Evolutionary conservation across 2,329 filamentous ascomycete species (phyloP).

Genomic region (Fusarium globosum): DNA sequence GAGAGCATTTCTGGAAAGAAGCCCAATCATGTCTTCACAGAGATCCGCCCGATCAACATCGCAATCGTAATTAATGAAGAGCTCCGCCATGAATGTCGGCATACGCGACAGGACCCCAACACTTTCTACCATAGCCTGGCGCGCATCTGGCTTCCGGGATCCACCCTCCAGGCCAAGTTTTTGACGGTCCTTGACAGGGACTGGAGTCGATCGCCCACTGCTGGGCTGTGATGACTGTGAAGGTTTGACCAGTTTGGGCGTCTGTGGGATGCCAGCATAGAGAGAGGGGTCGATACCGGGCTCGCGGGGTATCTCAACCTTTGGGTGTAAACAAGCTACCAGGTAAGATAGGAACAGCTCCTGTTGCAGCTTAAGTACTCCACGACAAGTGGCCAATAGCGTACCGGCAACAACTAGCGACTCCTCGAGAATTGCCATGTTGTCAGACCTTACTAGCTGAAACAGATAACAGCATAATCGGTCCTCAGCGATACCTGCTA

Average conservation of each 20-base stretch:
- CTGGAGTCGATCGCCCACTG: slow-evolving; percentile 89
- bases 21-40: slow-evolving; percentile 93
- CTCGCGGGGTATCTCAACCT: slow-evolving; percentile 93
- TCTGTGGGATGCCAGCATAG: slow-evolving; percentile 92
- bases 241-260: slow-evolving; percentile 87
- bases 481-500: slow-evolving; percentile 90
- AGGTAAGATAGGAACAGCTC: slow-evolving; percentile 95
- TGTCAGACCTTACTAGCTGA: slow-evolving; percentile 95
- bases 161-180: slow-evolving; percentile 93
- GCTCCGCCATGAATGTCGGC: slow-evolving; percentile 92
- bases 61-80: slow-evolving; percentile 98
- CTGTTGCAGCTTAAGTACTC: slow-evolving; percentile 93
- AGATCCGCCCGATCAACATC: slow-evolving; percentile 91
- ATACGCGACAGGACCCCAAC: slow-evolving; percentile 92
- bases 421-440: slow-evolving; percentile 93
- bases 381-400: slow-evolving; percentile 87
- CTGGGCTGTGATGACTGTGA: slow-evolving; percentile 72
- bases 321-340: slow-evolving; percentile 91
- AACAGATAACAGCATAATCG: slow-evolving; percentile 94
- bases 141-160: slow-evolving; percentile 89
- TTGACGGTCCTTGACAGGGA: slow-evolving; percentile 91
- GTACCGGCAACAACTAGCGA: slow-evolving; percentile 93
- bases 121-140: slow-evolving; percentile 98
- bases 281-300: slow-evolving; percentile 89
- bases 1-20: slow-evolving; percentile 92